A percentile compares a stretch with the other conserved stretches of the same genome.
Evolutionary conservation across 208 protist genomes (phyloP).

Genomic region (Spironucleus salmonicida): DNA sequence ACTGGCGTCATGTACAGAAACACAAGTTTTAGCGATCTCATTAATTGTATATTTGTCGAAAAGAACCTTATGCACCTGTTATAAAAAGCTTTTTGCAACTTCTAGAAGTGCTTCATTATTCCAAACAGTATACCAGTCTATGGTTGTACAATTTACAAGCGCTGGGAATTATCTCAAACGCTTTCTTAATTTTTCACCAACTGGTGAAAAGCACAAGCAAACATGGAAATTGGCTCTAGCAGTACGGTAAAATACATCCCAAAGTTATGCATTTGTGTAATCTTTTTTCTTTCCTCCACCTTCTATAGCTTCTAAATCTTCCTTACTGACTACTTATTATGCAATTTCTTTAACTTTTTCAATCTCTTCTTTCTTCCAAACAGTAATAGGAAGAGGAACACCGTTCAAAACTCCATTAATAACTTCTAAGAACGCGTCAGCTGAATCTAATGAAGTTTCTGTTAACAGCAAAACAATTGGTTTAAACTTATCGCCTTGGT

Average conservation of each 20-base stretch:
- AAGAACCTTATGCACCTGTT: not conserved
- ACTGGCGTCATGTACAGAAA: not conserved
- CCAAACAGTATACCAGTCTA: slow-evolving; percentile 92
- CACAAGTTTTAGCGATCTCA: not conserved
- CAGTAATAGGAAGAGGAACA: slow-evolving; percentile 80
- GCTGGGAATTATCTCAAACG: slow-evolving; percentile 79
- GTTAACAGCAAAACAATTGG: slow-evolving; percentile 87
- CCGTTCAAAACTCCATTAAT: slow-evolving; percentile 96
- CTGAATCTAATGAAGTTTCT: slow-evolving; percentile 75
- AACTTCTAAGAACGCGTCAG: slow-evolving; percentile 89
- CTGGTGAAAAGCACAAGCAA: slow-evolving; percentile 80
- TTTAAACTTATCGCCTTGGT: slow-evolving; percentile 52
- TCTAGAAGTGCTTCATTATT: slow-evolving; percentile 70
- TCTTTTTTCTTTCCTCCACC: not conserved
- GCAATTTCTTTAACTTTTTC: slow-evolving; percentile 66
- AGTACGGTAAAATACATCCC: slow-evolving; percentile 16
- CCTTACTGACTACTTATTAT: not conserved
- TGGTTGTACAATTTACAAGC: slow-evolving; percentile 70
- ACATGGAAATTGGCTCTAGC: slow-evolving; percentile 66
- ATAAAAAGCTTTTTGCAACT: slow-evolving; percentile 36
- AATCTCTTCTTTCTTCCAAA: slow-evolving; percentile 88
- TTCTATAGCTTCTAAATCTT: not conserved
- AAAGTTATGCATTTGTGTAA: not conserved
- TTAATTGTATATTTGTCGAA: not conserved
- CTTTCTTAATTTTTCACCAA: slow-evolving; percentile 80